Evolutionary conservation across 768 basidiomycete genomes (phyloP).

Genomic region (Terana coerulea): DNA sequence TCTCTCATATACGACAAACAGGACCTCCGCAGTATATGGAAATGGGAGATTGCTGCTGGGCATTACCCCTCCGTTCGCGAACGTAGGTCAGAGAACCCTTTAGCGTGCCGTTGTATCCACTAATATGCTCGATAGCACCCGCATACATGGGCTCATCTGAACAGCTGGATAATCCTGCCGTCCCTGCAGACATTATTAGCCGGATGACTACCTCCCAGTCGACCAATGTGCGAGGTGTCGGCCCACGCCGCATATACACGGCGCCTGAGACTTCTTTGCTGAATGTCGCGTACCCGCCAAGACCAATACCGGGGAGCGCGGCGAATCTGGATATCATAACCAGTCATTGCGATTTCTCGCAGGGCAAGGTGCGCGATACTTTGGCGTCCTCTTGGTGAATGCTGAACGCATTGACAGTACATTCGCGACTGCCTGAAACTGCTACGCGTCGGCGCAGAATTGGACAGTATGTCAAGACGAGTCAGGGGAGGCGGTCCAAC

Average conservation of each 20-base stretch:
- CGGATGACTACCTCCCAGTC: no score
- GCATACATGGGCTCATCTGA: slow-evolving; percentile 55
- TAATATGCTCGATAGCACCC: slow-evolving; percentile 47
- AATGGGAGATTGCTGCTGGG: slow-evolving; percentile 91
- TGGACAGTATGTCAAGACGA: slow-evolving; percentile 73
- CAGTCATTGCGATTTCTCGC: slow-evolving; percentile 89
- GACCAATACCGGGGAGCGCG: slow-evolving; percentile 79
- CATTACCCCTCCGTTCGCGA: slow-evolving; percentile 84
- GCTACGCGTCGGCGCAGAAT: slow-evolving; percentile 79
- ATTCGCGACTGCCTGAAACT: slow-evolving; percentile 96
- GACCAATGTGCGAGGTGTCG: no score
- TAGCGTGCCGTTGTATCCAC: background rate
- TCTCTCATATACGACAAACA: slow-evolving; percentile 72
- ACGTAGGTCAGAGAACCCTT: slow-evolving; percentile 45
- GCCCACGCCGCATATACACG: no score
- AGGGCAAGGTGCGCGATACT: slow-evolving; percentile 57
- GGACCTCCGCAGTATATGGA: slow-evolving; percentile 87
- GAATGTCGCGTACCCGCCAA: slow-evolving; percentile 75
- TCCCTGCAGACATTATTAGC: slow-evolving; percentile 44
- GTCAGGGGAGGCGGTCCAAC: slow-evolving; percentile 77
- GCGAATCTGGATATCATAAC: slow-evolving; percentile 88
- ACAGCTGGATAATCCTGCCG: slow-evolving; percentile 65
- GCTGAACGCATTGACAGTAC: slow-evolving; percentile 49
- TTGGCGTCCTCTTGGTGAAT: slow-evolving; percentile 2
- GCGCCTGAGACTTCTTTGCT: no score